Evolutionary conservation across 345 rosid genomes (phyloP), one percentile per base, ranked within the genome.

Genomic region (Arabidopsis suecica): DNA sequence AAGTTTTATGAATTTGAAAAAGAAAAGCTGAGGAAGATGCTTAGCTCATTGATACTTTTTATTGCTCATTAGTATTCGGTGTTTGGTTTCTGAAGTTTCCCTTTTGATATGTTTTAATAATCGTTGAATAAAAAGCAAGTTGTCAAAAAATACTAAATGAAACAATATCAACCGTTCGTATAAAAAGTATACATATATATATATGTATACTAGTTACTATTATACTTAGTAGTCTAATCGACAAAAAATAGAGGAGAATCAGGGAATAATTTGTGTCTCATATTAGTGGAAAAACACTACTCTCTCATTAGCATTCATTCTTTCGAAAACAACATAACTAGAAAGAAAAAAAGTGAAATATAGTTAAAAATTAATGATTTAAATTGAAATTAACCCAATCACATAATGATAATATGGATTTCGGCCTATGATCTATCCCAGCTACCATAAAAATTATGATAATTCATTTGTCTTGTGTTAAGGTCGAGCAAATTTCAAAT

Each of bases 11-110:
- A 47, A 70, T 44, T 42, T 10, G 45, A 12, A 55, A 63, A 70
- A 64, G 66, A 69, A 76, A 76, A 76, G 75, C 75, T 36, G 80
- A 62, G 0, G 64, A 70, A 77, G 80, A 77, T 77, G 80, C 76
- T 63, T 18, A 30, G 12, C 14, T 28, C 55, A 70, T 42, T 63
- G 30, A 62, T 32, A 71, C 66, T 70, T 66, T 67, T 54, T 69
- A 10, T 32, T 70, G 62, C 63, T 55, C 50, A 77, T 47, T 51
- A 63, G 76, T 70, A 77, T 77, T 70, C 76, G 76, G 63, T 70
- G 71, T 56, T 64, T 70, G 61, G 53, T 77, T 36, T 23, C 20
- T 77, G 6, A 77, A 77, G 71, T 56, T 77, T 77, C 65, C 71
- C 54, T 63, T 77, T 56, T 30, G 1, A 28, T 55, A 5, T 28